A percentile compares a stretch with the other conserved stretches of the same genome.
phyloP scores from a whole-genome alignment of 2,329 filamentous ascomycete genomes.

The Rhexocercosporidium sp. region DNA sequence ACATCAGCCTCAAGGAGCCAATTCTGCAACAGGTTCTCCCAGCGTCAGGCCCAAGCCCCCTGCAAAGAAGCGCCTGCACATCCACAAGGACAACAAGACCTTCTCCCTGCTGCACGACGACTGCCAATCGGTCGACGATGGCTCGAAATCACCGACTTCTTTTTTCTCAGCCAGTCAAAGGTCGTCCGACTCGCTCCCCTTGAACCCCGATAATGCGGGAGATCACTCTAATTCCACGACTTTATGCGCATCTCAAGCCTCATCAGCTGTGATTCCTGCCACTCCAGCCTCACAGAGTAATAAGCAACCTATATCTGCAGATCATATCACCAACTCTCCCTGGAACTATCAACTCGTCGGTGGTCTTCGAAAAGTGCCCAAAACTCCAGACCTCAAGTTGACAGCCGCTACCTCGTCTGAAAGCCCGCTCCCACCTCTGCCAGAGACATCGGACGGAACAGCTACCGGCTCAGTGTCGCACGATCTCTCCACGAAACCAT shows the following conservation, averaged over 20 bases:
- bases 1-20: slow-evolving; percentile 29
- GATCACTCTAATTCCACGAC: slow-evolving; percentile 33
- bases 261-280: slow-evolving; percentile 28
- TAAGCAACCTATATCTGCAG: slow-evolving; percentile 37
- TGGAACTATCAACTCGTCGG: slow-evolving; percentile 43
- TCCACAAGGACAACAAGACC: slow-evolving; percentile 42
- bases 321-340: slow-evolving; percentile 41
- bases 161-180: slow-evolving; percentile 29
- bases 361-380: slow-evolving; percentile 43
- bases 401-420: slow-evolving; percentile 30
- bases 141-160: slow-evolving; percentile 30
- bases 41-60: slow-evolving; percentile 33
- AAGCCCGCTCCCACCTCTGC: slow-evolving; percentile 36
- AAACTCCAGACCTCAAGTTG: slow-evolving; percentile 42
- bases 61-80: slow-evolving; percentile 38
- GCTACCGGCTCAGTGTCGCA: slow-evolving; percentile 30
- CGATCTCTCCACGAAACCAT: slow-evolving; percentile 41
- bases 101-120: slow-evolving; percentile 40
- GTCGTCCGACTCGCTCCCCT: slow-evolving; percentile 37
- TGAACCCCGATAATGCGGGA: slow-evolving; percentile 31
- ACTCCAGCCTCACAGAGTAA: slow-evolving; percentile 33
- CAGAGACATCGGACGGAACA: slow-evolving; percentile 33
- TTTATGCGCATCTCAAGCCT: slow-evolving; percentile 37
- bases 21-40: slow-evolving; percentile 38
- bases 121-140: slow-evolving; percentile 29